Conservation (phyloP, 345 rosid genomes). For the Murraya paniculata region DNA sequence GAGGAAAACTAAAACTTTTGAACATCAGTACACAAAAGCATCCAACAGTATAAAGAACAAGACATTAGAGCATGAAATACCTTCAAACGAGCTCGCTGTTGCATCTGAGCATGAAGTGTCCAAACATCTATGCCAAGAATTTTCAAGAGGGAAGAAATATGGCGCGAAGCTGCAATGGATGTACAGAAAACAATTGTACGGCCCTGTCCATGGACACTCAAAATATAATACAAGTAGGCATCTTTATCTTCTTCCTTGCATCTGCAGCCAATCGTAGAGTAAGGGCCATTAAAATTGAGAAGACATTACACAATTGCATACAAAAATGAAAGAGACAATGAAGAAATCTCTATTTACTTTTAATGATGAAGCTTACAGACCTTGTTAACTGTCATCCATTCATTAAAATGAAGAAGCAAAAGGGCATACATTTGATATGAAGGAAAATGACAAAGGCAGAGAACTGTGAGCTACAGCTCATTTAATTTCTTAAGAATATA, state of each 20-base stretch:
- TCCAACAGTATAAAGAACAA: neutral
- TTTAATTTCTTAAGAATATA: neutral
- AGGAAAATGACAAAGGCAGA: neutral
- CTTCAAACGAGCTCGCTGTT: constrained; percentile 95
- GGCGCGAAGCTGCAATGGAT: constrained; percentile 92
- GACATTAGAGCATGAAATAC: constrained; percentile 27
- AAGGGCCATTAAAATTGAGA: constrained; percentile 10
- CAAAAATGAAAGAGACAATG: neutral
- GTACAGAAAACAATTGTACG: constrained; percentile 94
- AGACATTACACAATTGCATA: neutral
- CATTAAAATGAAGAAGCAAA: neutral
- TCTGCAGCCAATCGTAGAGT: constrained; percentile 37
- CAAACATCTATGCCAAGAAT: constrained; percentile 72
- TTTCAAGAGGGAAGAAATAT: constrained; percentile 66
- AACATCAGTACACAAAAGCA: neutral
- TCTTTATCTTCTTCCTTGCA: constrained; percentile 93
- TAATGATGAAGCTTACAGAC: neutral
- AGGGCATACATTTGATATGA: neutral
- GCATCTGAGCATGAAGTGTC: constrained; percentile 90
- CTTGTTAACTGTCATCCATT: neutral
- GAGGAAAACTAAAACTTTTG: neutral
- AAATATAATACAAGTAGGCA: constrained; percentile 74
- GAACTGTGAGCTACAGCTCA: neutral
- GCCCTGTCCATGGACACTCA: constrained; percentile 92
- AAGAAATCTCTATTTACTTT: neutral